Base-by-base conservation (phyloP, 176 grass and related monocot genomes). In the Alopecurus myosuroides region DNA sequence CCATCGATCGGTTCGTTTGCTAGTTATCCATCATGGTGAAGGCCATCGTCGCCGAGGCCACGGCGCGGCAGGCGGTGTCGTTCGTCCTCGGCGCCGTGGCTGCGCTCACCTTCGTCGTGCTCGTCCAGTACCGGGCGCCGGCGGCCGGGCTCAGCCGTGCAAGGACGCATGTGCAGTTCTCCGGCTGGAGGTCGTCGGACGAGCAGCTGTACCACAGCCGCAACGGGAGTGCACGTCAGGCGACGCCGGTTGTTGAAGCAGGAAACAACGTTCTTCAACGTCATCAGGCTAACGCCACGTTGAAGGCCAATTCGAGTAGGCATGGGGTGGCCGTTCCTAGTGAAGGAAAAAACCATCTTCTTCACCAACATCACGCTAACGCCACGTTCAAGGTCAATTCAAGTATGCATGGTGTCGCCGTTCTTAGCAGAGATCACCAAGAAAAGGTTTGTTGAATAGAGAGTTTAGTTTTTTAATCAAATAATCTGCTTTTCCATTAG, bases 41-140 rank as follows among this genome's bases (percentile, higher is more conserved):
- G 53, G 4, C 17, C 41, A 28, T 73, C 7, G 7, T 35, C 3
- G 14, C 4, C 10, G 79, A 83, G 80, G 55, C 64, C 11, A 48
- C 74, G 26, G 73, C 53, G 0, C 64, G 84, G 64, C 88, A 83
- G 53, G 66, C 25, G 56, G 84, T n/a, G 45, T 83, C 84, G 4
- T 90, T 90, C 57, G 55, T 75, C 42, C 46, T 90, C n/a, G 88
- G 88, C 46, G 77, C 45, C 65, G 84, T 22, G 5, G 80, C 80
- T 2, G 51, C 80, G 67, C 84, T 86, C 74, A 79, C 79, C 84
- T 11, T 83, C 30, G 45, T 90, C 3, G 19, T 90, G 66, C 74
- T 90, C 46, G 46, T 74, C 62, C 88, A 90, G 79, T 60, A 70
- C 70, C 78, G 35, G 23, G 35, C 72, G 9, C 71, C 57, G 35